These are phyloP conservation scores for Agrocybe chaxingu DNA, from an alignment of 768 basidiomycete species.

Conservation along the genomic window DNA sequence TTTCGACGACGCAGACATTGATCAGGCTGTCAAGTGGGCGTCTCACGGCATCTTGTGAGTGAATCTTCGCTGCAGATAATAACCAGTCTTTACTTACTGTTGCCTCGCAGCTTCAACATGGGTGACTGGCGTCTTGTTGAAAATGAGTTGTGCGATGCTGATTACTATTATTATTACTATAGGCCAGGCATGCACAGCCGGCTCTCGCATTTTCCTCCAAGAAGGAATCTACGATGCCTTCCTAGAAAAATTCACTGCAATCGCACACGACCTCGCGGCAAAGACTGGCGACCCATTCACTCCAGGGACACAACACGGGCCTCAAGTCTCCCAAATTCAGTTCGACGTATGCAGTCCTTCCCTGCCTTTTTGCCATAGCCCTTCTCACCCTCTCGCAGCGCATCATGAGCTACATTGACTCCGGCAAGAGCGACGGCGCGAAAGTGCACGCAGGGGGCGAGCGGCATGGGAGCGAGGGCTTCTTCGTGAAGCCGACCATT, in stretches of 20 bases:
- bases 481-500: slow-evolving; percentile 71
- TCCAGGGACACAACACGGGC: slow-evolving; percentile 56
- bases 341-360: slow-evolving; percentile 44
- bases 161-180: slow-evolving; percentile 41
- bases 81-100: neutral
- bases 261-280: slow-evolving; percentile 42
- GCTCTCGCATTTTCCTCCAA: slow-evolving; percentile 80
- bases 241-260: slow-evolving; percentile 48
- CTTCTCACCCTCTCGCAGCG: slow-evolving; percentile 36
- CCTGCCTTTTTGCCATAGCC: neutral
- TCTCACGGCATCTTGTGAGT: slow-evolving; percentile 64
- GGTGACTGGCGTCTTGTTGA: slow-evolving; percentile 12
- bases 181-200: slow-evolving; percentile 76
- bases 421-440: slow-evolving; percentile 69
- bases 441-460: slow-evolving; percentile 64
- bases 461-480: slow-evolving; percentile 43
- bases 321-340: slow-evolving; percentile 66
- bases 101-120: slow-evolving; percentile 30
- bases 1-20: slow-evolving; percentile 61
- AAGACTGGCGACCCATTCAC: slow-evolving; percentile 65
- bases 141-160: slow-evolving; percentile 22
- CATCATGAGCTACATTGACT: slow-evolving; percentile 72
- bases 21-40: slow-evolving; percentile 66
- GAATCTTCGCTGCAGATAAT: neutral
- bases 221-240: slow-evolving; percentile 76